Conservation (phyloP, 176 grass and related monocot genomes). For the Alloteropsis semialata region DNA sequence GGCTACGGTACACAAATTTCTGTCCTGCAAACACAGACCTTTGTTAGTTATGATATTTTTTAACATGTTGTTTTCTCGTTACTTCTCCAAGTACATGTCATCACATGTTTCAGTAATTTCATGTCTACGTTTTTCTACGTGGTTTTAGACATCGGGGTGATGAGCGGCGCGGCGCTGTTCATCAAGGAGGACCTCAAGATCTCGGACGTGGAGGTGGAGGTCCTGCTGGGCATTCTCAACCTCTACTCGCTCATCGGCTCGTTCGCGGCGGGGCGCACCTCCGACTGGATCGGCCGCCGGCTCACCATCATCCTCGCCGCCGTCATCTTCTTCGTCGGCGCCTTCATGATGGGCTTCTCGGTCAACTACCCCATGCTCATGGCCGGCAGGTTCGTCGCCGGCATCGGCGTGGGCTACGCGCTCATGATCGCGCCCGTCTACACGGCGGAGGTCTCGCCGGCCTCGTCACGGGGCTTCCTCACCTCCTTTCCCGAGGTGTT, state of each 20-base stretch:
- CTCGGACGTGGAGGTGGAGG: slow-evolving; percentile 11
- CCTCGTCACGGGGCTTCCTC: neutral
- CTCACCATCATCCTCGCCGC: slow-evolving; percentile 9
- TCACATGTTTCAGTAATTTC: neutral
- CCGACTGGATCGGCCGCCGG: slow-evolving; percentile 35
- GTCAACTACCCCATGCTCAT: slow-evolving; percentile 6
- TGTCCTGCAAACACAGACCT: too few species aligned
- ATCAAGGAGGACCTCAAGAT: slow-evolving; percentile 32
- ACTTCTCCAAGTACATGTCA: too few species aligned
- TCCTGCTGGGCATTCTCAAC: slow-evolving; percentile 20
- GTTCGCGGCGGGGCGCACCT: slow-evolving; percentile 16
- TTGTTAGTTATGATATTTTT: neutral
- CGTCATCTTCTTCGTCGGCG: slow-evolving; percentile 3
- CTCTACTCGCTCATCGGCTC: slow-evolving; percentile 26
- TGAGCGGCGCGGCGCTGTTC: slow-evolving; percentile 17
- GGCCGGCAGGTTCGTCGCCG: slow-evolving; percentile 1
- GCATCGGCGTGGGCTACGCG: slow-evolving; percentile 15
- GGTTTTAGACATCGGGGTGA: slow-evolving; percentile 14
- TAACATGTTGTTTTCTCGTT: too few species aligned
- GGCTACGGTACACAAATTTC: slow-evolving; percentile 29
- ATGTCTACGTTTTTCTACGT: neutral
- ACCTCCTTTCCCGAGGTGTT: slow-evolving; percentile 18
- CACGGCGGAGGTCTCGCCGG: slow-evolving; percentile 8
- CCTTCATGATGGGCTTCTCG: slow-evolving; percentile 19
- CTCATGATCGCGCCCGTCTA: slow-evolving; percentile 14